Evolutionary conservation across 345 rosid species (phyloP).

Genomic region (Salix udensis): DNA sequence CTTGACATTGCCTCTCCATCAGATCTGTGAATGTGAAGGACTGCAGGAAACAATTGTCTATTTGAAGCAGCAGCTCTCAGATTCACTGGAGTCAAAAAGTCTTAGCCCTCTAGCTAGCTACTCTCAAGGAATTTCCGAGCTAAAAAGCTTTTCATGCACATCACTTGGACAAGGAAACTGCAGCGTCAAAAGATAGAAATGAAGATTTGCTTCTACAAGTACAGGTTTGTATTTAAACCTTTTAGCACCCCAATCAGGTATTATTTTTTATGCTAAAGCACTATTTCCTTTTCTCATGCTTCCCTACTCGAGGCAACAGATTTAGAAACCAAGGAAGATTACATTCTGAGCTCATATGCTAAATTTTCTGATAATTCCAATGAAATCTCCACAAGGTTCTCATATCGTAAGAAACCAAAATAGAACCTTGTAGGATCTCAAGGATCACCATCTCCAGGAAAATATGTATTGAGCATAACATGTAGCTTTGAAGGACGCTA

Average conservation of each 20-base stretch:
- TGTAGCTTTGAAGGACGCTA: neutral
- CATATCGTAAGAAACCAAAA: neutral
- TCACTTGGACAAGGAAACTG: slow-evolving; percentile 29
- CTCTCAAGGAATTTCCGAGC: slow-evolving; percentile 39
- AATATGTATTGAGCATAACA: neutral
- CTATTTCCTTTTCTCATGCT: neutral
- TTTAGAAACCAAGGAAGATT: neutral
- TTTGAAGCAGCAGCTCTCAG: slow-evolving; percentile 68
- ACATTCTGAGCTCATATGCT: neutral
- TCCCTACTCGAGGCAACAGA: neutral
- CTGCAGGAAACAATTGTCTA: slow-evolving; percentile 60
- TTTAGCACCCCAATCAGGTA: slow-evolving; percentile 8
- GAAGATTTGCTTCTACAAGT: slow-evolving; percentile 35
- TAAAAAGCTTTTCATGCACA: slow-evolving; percentile 30
- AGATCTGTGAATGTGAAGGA: slow-evolving; percentile 72
- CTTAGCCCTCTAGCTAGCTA: slow-evolving; percentile 30
- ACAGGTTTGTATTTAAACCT: slow-evolving; percentile 41
- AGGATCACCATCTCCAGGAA: neutral
- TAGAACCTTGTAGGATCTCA: neutral
- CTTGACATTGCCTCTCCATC: slow-evolving; percentile 25
- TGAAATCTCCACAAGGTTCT: neutral
- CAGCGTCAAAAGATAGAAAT: slow-evolving; percentile 25
- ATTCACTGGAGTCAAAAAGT: slow-evolving; percentile 48
- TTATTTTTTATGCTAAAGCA: neutral
- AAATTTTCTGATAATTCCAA: neutral